A percentile compares a stretch with the other conserved stretches of the same genome.
Conservation (phyloP, 1,284 basidiomycete species). For the Tilletia caries region DNA sequence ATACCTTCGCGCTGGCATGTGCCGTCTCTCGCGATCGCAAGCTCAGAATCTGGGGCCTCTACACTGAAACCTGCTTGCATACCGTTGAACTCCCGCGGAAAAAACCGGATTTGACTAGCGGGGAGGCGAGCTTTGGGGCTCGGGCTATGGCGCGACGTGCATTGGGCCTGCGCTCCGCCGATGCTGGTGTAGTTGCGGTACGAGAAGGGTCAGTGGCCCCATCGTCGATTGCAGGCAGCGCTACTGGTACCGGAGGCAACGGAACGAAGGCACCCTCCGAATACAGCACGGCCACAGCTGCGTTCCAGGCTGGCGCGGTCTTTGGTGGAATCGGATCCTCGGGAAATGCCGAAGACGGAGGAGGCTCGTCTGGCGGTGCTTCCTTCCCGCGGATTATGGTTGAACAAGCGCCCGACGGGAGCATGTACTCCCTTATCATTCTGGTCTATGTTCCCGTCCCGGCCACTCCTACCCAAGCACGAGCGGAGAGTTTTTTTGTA, state of each 20-base stretch:
- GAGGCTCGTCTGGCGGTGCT: not conserved
- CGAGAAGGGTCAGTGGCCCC: slow-evolving; percentile 2
- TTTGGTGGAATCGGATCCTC: not conserved
- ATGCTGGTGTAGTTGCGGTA: not conserved
- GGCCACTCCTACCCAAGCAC: slow-evolving; percentile 19
- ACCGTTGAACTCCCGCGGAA: slow-evolving; percentile 37
- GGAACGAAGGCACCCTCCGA: not conserved
- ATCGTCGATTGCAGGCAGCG: not conserved
- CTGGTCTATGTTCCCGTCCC: slow-evolving; percentile 44
- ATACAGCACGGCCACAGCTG: slow-evolving; percentile 10
- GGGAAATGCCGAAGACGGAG: not conserved
- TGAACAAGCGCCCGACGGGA: not conserved
- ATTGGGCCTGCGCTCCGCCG: not conserved
- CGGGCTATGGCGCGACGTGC: slow-evolving; percentile 5
- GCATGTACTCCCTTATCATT: slow-evolving; percentile 30
- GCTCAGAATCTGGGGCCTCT: slow-evolving; percentile 47
- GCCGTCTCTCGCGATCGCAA: slow-evolving; percentile 45
- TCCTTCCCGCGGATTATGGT: not conserved
- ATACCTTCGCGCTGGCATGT: slow-evolving; percentile 37
- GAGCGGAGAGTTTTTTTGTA: slow-evolving; percentile 37
- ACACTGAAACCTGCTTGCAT: slow-evolving; percentile 44
- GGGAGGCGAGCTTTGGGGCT: not conserved
- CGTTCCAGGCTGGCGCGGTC: slow-evolving; percentile 5
- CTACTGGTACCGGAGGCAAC: not conserved
- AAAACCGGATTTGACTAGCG: not conserved